A percentile compares a stretch with the other conserved stretches of the same genome.
Conservation (phyloP, 345 rosid genomes). For the Murraya paniculata region DNA sequence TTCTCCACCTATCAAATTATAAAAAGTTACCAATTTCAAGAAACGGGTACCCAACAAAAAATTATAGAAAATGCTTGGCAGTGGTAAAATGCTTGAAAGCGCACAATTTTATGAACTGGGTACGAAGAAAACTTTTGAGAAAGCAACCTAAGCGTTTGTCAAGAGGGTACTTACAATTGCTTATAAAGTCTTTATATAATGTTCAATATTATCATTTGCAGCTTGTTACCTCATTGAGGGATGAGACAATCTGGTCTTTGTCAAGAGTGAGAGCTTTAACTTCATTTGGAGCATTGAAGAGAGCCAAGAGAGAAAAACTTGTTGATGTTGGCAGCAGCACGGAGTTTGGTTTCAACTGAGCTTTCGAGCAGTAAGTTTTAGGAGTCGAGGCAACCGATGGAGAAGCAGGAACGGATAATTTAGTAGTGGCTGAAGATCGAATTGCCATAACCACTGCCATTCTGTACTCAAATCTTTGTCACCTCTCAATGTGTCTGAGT, state of each 20-base stretch:
- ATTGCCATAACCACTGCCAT: constrained; percentile 52
- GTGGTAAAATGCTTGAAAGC: background rate
- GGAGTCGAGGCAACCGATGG: constrained; percentile 24
- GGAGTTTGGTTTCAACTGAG: constrained; percentile 40
- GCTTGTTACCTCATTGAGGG: constrained; percentile 59
- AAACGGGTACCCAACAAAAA: background rate
- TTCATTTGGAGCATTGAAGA: constrained; percentile 52
- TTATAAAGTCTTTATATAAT: background rate
- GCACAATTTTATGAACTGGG: background rate
- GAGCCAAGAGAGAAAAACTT: constrained; percentile 55
- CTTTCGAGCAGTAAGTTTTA: constrained; percentile 27
- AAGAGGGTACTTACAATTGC: too few species aligned
- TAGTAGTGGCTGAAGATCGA: constrained; percentile 45
- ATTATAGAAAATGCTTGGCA: background rate
- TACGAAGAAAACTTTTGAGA: background rate
- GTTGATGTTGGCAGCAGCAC: constrained; percentile 61
- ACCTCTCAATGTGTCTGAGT: background rate
- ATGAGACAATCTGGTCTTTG: constrained; percentile 89
- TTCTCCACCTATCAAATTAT: constrained; percentile 64
- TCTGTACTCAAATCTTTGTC: background rate
- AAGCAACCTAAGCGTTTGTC: background rate
- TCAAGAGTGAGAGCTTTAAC: constrained; percentile 64
- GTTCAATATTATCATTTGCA: background rate
- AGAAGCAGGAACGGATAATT: constrained; percentile 35
- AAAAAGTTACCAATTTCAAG: constrained; percentile 7